Base-by-base conservation (phyloP, 208 protist species). In the Trypanosoma theileri region DNA sequence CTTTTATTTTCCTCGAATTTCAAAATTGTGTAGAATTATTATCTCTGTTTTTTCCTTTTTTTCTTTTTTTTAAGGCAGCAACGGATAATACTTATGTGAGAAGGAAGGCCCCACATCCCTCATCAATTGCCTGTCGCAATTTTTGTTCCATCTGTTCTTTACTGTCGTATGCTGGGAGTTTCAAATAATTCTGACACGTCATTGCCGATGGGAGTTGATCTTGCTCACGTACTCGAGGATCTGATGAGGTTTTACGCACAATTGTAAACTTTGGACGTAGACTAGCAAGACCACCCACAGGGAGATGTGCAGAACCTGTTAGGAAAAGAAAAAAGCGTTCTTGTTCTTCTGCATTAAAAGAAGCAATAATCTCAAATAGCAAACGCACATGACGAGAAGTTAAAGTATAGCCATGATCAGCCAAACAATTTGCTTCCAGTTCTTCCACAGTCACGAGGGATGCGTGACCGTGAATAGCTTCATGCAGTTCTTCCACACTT, bases 161-260 rank as follows among this genome's bases (percentile, higher is more conserved):
- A 6, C 59, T 86, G 11, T 86, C 71, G 61, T 95, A 96, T n/a
- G 87, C 85, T 0, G 94, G 94, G 13, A 98, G 81, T 71, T 98
- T 98, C 50, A 98, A 66, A 59, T 96, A 98, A 73, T 98, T 97
- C 59, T 96, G 89, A 59, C 94, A 98, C 24, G 94, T 98, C 94
- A 98, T 98, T 21, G 90, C 92, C 3, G 82, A 92, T 2, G 92
- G 94, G 16, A 98, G 82, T 67, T 88, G 80, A 22, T 96, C 85
- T 24, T 75, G 64, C 53, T 95, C 89, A 21, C 79, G 80, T 0
- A 90, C 65, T 12, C 56, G 60, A 1, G 71, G 44, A n/a, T 86
- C 80, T 3, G 85, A 80, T n/a, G 89, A 51, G 0, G 73, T 85
- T 66, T 98, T 98, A 26, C 89, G 80, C 46, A 98, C 94, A 72